Percentiles rank a stretch among this genome's conserved stretches.
These are phyloP conservation scores for Tolypocladium tropicale DNA, from an alignment of 2,329 filamentous ascomycete genomes.

Conservation along the genomic window DNA sequence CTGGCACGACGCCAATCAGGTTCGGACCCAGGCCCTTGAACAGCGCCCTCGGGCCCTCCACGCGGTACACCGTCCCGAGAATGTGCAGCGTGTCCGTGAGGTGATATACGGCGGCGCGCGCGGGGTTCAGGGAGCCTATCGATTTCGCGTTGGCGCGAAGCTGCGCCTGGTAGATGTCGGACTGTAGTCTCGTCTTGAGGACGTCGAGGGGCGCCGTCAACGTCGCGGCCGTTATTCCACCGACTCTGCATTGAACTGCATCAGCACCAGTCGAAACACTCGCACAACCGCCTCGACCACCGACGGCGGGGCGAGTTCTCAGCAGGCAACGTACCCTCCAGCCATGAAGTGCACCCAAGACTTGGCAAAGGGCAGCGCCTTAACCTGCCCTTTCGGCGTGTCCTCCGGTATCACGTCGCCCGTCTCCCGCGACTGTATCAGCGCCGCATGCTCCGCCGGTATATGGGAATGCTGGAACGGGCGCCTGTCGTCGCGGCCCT, in stretches of 20 bases:
- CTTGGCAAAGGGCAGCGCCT: slow-evolving; percentile 49
- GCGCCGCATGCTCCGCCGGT: slow-evolving; percentile 24
- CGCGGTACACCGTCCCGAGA: slow-evolving; percentile 65
- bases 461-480: slow-evolving; percentile 18
- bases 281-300: background rate
- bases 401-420: slow-evolving; percentile 43
- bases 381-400: slow-evolving; percentile 19
- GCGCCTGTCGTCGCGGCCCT: slow-evolving; percentile 18
- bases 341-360: slow-evolving; percentile 90
- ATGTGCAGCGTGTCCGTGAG: slow-evolving; percentile 82
- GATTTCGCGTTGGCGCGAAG: slow-evolving; percentile 50
- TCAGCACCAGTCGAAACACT: slow-evolving; percentile 4
- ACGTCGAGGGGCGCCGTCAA: slow-evolving; percentile 92
- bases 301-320: background rate
- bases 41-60: slow-evolving; percentile 75
- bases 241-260: slow-evolving; percentile 44
- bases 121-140: slow-evolving; percentile 42
- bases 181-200: slow-evolving; percentile 85
- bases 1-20: slow-evolving; percentile 79
- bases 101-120: slow-evolving; percentile 60
- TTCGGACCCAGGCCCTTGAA: slow-evolving; percentile 94
- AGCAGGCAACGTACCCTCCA: slow-evolving; percentile 56
- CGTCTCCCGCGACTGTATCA: slow-evolving; percentile 51
- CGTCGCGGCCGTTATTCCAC: slow-evolving; percentile 85
- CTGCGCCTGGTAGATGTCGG: slow-evolving; percentile 86